These are phyloP conservation scores for Hypomyces rosellus DNA, from an alignment of 2,329 filamentous ascomycete species.

Conservation along the genomic window DNA sequence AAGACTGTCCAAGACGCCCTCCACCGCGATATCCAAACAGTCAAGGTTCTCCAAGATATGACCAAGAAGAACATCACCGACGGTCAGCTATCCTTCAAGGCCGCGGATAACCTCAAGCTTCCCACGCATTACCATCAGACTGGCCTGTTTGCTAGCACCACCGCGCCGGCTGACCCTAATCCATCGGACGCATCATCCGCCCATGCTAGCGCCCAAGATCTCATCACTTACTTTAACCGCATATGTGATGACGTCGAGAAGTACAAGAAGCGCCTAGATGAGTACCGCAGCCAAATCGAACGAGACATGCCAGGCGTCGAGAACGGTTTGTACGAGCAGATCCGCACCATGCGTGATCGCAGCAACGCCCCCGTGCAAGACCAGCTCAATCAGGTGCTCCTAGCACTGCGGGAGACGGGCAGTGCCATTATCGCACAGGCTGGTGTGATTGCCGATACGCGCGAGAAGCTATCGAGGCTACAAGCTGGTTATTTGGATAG, in stretches of 20 bases:
- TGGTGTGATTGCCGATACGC: slow-evolving; percentile 37
- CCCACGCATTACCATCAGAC: slow-evolving; percentile 52
- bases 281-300: slow-evolving; percentile 41
- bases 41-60: slow-evolving; percentile 56
- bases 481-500: slow-evolving; percentile 36
- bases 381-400: slow-evolving; percentile 32
- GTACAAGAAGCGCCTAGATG: slow-evolving; percentile 37
- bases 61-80: slow-evolving; percentile 60
- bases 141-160: slow-evolving; percentile 34
- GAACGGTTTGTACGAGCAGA: slow-evolving; percentile 40
- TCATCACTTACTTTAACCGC: slow-evolving; percentile 40
- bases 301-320: slow-evolving; percentile 43
- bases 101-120: slow-evolving; percentile 67
- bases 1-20: slow-evolving; percentile 38
- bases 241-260: slow-evolving; percentile 37
- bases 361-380: slow-evolving; percentile 28
- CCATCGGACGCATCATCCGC: slow-evolving; percentile 28
- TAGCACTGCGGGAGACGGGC: slow-evolving; percentile 34
- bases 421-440: slow-evolving; percentile 36
- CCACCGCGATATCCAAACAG: slow-evolving; percentile 53
- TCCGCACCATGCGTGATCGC: slow-evolving; percentile 30
- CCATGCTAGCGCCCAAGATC: slow-evolving; percentile 34
- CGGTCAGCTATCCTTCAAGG: slow-evolving; percentile 64
- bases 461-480: slow-evolving; percentile 34
- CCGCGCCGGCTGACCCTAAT: slow-evolving; percentile 22